Conservation (phyloP, 495 filamentous ascomycete genomes). For the Lasiosphaeria ovina region DNA sequence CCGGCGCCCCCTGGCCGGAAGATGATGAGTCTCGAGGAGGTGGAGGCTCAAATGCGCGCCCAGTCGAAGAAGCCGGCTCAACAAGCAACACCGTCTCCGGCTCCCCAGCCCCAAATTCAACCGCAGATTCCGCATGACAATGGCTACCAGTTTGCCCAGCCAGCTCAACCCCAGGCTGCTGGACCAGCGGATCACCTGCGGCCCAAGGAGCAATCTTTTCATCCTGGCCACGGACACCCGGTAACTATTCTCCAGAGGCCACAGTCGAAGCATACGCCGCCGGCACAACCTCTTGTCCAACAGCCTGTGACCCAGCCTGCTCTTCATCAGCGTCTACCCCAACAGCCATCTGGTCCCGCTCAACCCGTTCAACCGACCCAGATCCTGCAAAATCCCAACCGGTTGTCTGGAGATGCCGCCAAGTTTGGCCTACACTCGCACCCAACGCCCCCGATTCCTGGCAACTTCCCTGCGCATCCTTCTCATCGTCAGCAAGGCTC, state of each 20-base stretch:
- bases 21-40: slow-evolving; percentile 95
- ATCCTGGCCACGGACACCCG: slow-evolving; percentile 38
- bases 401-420: slow-evolving; percentile 38
- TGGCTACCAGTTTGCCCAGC: slow-evolving; percentile 26
- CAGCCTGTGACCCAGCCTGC: slow-evolving; percentile 28
- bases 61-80: slow-evolving; percentile 54
- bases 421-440: slow-evolving; percentile 30
- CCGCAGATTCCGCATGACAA: slow-evolving; percentile 32
- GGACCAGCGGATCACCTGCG: slow-evolving; percentile 26
- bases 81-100: slow-evolving; percentile 24
- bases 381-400: slow-evolving; percentile 51
- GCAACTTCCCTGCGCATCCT: slow-evolving; percentile 27
- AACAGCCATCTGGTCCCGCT: slow-evolving; percentile 45
- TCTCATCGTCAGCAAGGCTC: slow-evolving; percentile 39
- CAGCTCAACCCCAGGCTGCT: slow-evolving; percentile 29
- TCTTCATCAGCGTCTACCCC: slow-evolving; percentile 48
- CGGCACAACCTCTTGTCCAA: slow-evolving; percentile 25
- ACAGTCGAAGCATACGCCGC: slow-evolving; percentile 34
- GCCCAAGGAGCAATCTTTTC: slow-evolving; percentile 25
- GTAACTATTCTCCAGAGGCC: slow-evolving; percentile 49
- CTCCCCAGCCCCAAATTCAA: slow-evolving; percentile 27
- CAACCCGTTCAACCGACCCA: slow-evolving; percentile 58
- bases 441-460: slow-evolving; percentile 19
- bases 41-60: slow-evolving; percentile 86
- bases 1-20: slow-evolving; percentile 53